Conservation (phyloP, 768 basidiomycete species). For the Amanita exitialis region DNA sequence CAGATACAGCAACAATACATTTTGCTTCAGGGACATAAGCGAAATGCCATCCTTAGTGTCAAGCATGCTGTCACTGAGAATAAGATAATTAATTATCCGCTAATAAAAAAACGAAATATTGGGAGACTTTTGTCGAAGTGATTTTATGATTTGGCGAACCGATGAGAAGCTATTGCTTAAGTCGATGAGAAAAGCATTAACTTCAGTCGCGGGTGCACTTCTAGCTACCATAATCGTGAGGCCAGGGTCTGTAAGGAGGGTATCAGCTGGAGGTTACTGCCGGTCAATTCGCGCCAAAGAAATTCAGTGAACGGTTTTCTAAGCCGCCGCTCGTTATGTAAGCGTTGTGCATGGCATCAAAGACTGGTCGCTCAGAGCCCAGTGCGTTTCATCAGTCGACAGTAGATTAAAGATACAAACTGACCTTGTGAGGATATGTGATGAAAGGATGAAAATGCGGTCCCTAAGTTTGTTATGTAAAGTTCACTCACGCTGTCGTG, state of each 20-base stretch:
- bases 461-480: not conserved
- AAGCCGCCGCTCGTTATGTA: conserved; percentile 33
- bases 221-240: not conserved
- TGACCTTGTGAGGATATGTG: not conserved
- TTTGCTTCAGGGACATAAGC: conserved; percentile 79
- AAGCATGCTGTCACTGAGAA: conserved; percentile 18
- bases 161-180: conserved; percentile 58
- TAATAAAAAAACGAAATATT: conserved; percentile 4
- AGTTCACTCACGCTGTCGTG: not conserved
- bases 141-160: conserved; percentile 43
- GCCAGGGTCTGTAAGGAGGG: not conserved
- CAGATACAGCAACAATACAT: conserved; percentile 75
- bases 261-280: not conserved
- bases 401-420: conserved; percentile 6
- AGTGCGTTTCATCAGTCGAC: conserved; percentile 44
- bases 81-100: conserved; percentile 2
- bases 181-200: conserved; percentile 31
- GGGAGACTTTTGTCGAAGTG: conserved; percentile 45
- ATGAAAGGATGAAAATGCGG: not conserved
- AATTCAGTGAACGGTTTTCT: conserved; percentile 43
- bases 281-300: conserved; percentile 6
- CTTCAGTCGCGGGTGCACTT: conserved; percentile 10
- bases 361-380: conserved; percentile 35
- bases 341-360: conserved; percentile 39
- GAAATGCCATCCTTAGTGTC: conserved; percentile 79